Evolutionary conservation across 2,329 filamentous ascomycete genomes (phyloP).

Genomic region (Sporothrix pallida): DNA sequence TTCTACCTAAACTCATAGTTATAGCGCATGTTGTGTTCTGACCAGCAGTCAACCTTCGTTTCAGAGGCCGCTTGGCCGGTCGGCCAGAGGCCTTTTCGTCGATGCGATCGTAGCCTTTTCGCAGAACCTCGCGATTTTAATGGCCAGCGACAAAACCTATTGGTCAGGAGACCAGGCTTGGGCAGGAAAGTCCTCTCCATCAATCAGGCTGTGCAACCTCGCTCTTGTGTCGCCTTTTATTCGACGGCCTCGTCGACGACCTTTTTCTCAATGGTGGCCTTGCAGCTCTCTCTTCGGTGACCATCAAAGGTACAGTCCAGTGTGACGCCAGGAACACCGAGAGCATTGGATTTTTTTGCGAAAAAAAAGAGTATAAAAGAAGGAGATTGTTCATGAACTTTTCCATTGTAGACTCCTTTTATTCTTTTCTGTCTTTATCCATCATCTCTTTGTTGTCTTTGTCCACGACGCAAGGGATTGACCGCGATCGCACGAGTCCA

Average conservation of each 20-base stretch:
- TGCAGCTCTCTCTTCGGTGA: neutral
- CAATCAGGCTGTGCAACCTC: constrained; percentile 7
- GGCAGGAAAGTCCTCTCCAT: neutral
- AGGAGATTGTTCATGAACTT: neutral
- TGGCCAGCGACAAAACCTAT: too few species aligned
- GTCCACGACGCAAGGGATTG: neutral
- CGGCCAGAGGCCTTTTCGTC: neutral
- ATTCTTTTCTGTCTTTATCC: neutral
- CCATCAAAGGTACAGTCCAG: neutral
- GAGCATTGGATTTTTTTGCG: neutral
- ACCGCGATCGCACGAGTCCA: neutral
- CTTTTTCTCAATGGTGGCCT: neutral
- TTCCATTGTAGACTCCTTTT: neutral
- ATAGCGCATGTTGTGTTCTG: neutral
- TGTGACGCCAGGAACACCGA: too few species aligned
- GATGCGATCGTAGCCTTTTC: neutral
- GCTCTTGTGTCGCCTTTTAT: constrained; percentile 24
- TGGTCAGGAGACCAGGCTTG: neutral
- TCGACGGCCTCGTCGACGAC: constrained; percentile 5
- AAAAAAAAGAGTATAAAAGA: neutral
- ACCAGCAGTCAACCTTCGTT: neutral
- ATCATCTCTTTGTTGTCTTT: neutral
- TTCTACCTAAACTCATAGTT: neutral
- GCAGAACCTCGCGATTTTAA: neutral
- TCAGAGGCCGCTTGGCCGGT: neutral